These are phyloP conservation scores for Capsicum chinense DNA, from an alignment of 257 asterid genomes.

Conservation along the genomic window DNA sequence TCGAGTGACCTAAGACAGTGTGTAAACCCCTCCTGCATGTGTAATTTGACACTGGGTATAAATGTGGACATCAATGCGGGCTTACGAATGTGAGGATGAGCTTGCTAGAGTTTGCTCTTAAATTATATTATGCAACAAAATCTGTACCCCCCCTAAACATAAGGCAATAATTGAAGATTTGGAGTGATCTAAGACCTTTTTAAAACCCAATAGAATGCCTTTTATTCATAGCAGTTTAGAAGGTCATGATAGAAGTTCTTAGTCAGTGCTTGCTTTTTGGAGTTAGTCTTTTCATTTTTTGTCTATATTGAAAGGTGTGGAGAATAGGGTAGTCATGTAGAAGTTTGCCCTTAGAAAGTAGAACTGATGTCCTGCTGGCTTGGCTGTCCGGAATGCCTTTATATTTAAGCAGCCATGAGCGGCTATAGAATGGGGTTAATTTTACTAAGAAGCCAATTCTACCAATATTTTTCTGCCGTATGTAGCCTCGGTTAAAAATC, in stretches of 20 bases:
- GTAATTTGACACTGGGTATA: background rate
- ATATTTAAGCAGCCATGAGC: background rate
- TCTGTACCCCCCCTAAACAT: background rate
- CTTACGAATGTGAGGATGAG: conserved; percentile 2
- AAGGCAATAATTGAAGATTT: background rate
- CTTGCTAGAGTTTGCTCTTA: background rate
- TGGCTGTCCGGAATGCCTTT: background rate
- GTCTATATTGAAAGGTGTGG: background rate
- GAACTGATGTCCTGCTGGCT: background rate
- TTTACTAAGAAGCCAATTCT: background rate
- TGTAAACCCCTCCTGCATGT: background rate
- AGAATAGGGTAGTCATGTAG: background rate
- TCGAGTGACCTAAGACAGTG: background rate
- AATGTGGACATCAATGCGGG: background rate
- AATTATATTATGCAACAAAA: background rate
- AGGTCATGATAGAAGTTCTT: background rate
- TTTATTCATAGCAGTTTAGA: background rate
- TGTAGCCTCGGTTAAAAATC: background rate
- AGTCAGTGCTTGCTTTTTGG: background rate
- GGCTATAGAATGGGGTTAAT: background rate
- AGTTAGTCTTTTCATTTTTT: background rate
- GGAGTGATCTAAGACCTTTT: background rate
- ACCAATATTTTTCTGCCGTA: background rate
- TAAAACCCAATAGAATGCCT: background rate
- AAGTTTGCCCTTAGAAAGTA: background rate